Evolutionary conservation across 2,329 filamentous ascomycete genomes (phyloP), one percentile per base, ranked within the genome.

Genomic region (Fusarium cyanostomum): DNA sequence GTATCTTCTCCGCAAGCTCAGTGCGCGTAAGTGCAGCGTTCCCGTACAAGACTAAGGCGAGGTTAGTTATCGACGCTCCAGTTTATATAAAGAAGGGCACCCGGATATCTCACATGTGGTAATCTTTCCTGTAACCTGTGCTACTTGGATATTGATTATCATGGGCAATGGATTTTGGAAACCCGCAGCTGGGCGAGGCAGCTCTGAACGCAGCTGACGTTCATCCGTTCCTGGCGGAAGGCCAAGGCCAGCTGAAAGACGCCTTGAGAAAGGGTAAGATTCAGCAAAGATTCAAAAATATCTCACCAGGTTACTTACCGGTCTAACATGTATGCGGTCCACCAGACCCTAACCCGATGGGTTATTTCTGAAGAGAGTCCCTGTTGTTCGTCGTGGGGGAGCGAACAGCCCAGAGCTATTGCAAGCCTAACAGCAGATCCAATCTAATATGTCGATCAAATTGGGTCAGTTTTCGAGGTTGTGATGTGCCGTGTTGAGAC

Each of bases 241-340:
- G 0, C 71, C 71, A 8, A 73, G 62, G 0, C 56, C 69, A 8
- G 71, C 68, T 2, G 71, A 72, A 13, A 73, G 56, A 9, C 71
- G 71, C 10, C 71, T 71, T 24, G 1, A 11, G 5, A 7, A 33
- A n/a, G 12, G 15, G 5, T 11, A 18, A 0, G 27, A 6, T 6
- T 30, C 11, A 18, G 26, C n/a, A 4, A 15, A 34, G 4, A 16
- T 13, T 8, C 12, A 12, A 18, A 6, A 5, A 10, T 5, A 8
- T 9, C 16, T 6, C 2, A 11, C 4, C 8, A 13, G 7, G 11
- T 5, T 3, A 30, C 56, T 15, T 61, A 72, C 71, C 71, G 59
- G 15, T 73, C 72, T n/a, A 72, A 49, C 64, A 73, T 73, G 24
- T 71, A 73, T 3, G 59, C 66, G 7, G 72, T 73, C 72, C 72